These are phyloP conservation scores for Didymella glomerata DNA, from an alignment of 2,329 filamentous ascomycete genomes.

Conservation along the genomic window DNA sequence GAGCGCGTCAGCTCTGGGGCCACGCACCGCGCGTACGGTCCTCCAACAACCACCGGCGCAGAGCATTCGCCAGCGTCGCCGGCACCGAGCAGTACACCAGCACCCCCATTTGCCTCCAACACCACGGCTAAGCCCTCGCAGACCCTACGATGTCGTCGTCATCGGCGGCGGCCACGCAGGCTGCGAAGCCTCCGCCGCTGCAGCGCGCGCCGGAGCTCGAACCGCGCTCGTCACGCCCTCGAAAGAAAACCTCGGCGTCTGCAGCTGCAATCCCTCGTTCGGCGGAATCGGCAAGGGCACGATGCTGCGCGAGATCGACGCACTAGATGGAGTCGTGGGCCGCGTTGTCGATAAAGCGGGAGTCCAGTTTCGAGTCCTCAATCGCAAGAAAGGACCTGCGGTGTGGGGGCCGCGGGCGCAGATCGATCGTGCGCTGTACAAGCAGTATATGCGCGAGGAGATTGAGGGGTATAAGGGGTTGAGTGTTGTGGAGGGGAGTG, in stretches of 20 bases:
- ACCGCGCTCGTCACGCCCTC: constrained; percentile 92
- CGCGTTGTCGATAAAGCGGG: constrained; percentile 92
- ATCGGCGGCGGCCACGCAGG: constrained; percentile 97
- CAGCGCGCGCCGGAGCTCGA: constrained; percentile 85
- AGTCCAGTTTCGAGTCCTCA: constrained; percentile 91
- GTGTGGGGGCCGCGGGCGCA: constrained; percentile 97
- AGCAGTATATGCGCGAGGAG: constrained; percentile 89
- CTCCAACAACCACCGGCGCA: constrained; percentile 43
- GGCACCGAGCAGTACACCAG: constrained; percentile 41
- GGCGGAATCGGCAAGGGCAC: constrained; percentile 99
- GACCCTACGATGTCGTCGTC: constrained; percentile 88
- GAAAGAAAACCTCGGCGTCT: constrained; percentile 87
- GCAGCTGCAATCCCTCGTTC: constrained; percentile 96
- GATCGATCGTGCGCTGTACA: constrained; percentile 90
- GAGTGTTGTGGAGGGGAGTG: constrained; percentile 82
- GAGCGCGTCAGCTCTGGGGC: constrained; percentile 56
- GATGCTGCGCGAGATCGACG: constrained; percentile 94
- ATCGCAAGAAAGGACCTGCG: constrained; percentile 87
- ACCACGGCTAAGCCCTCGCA: constrained; percentile 47
- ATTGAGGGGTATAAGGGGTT: constrained; percentile 80
- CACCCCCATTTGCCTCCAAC: background rate
- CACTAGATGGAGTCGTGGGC: constrained; percentile 87
- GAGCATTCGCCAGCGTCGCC: constrained; percentile 57
- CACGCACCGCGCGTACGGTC: constrained; percentile 59
- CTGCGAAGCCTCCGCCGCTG: constrained; percentile 89